phyloP scores from a whole-genome alignment of 2,329 filamentous ascomycete species.

The Rhynchosporium agropyri region DNA sequence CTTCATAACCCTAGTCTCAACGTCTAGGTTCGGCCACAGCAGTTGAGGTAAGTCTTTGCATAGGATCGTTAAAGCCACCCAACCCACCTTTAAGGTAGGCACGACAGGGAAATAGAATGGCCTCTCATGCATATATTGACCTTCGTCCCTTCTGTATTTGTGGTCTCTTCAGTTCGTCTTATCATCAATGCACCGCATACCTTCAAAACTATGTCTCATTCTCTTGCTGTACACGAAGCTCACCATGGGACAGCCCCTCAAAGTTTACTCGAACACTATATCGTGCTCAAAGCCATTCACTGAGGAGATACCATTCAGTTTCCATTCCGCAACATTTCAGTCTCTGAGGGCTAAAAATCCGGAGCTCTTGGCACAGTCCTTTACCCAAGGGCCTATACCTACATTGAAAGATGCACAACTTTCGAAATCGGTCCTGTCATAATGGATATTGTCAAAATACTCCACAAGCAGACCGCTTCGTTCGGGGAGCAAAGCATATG shows the following conservation, averaged over 20 bases:
- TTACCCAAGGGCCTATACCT: neutral
- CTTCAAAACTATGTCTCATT: neutral
- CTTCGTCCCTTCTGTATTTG: too few species aligned
- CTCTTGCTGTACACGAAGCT: neutral
- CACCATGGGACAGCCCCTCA: neutral
- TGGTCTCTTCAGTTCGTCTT: too few species aligned
- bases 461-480: neutral
- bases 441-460: neutral
- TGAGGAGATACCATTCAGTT: neutral
- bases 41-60: too few species aligned
- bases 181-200: neutral
- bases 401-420: neutral
- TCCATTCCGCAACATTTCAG: neutral
- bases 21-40: too few species aligned
- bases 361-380: neutral
- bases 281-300: neutral
- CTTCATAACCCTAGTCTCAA: too few species aligned
- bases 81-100: too few species aligned
- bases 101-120: too few species aligned
- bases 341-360: neutral
- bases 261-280: neutral
- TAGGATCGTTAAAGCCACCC: too few species aligned
- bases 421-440: neutral
- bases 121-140: too few species aligned
- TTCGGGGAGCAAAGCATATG: conserved; percentile 7